These are phyloP conservation scores for Tulasnella calospora DNA, from an alignment of 768 basidiomycete genomes.

Conservation along the genomic window DNA sequence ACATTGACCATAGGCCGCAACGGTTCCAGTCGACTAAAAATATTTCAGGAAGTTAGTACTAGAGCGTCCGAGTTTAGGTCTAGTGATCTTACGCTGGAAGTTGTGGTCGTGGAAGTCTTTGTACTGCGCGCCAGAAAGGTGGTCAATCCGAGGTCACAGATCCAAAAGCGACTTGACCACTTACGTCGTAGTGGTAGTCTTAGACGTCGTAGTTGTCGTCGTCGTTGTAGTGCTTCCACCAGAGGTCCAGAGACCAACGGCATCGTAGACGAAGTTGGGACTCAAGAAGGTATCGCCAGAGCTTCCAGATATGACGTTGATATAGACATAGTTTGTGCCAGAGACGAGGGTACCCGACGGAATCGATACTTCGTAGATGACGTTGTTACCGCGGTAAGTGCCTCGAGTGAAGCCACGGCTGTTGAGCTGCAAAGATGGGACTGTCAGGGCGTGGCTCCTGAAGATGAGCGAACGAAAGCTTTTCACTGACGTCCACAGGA, in stretches of 20 bases:
- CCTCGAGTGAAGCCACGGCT: constrained; percentile 50
- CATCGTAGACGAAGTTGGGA: constrained; percentile 12
- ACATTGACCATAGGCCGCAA: neutral
- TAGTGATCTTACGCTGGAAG: neutral
- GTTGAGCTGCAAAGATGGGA: constrained; percentile 32
- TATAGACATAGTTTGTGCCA: constrained; percentile 45
- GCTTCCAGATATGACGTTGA: constrained; percentile 34
- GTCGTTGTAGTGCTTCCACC: neutral
- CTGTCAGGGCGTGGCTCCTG: neutral
- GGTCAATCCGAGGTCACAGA: neutral
- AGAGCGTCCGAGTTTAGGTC: neutral
- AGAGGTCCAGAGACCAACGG: neutral
- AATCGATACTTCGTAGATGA: neutral
- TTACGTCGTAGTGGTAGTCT: neutral
- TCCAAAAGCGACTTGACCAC: neutral
- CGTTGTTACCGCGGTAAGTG: constrained; percentile 44
- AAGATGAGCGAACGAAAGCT: neutral
- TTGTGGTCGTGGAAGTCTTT: neutral
- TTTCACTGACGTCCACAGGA: constrained; percentile 31
- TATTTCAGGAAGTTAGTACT: neutral
- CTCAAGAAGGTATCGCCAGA: constrained; percentile 10
- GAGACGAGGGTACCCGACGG: constrained; percentile 39
- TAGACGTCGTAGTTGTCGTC: too few relatives aligned
- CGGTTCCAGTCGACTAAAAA: neutral
- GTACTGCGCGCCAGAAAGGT: neutral